phyloP scores from a whole-genome alignment of 495 filamentous ascomycete species.

The Hypoxylon lienhwacheense region DNA sequence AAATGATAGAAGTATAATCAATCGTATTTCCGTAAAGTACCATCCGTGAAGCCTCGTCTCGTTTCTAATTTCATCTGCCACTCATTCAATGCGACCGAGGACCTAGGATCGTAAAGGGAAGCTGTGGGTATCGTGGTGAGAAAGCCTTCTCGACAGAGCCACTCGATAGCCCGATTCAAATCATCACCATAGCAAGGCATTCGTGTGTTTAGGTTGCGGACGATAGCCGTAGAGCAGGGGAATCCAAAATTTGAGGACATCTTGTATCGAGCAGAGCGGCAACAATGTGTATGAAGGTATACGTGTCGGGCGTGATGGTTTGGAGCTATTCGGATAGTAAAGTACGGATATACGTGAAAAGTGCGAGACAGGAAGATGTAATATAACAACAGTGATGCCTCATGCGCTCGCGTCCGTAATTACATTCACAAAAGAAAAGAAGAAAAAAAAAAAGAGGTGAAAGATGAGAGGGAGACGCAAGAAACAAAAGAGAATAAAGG shows the following conservation, averaged over 20 bases:
- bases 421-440: too few relatives aligned
- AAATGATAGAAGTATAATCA: not conserved
- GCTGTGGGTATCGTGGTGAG: not conserved
- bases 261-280: not conserved
- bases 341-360: too few relatives aligned
- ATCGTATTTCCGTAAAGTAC: conserved; percentile 6
- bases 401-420: too few relatives aligned
- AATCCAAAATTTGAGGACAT: not conserved
- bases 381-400: too few relatives aligned
- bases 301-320: too few relatives aligned
- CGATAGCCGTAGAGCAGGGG: not conserved
- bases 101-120: not conserved
- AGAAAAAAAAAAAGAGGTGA: not conserved
- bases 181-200: not conserved
- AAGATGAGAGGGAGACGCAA: too few relatives aligned
- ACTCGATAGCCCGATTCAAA: conserved; percentile 2
- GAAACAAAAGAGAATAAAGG: not conserved
- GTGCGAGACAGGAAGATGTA: too few relatives aligned
- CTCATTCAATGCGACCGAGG: not conserved
- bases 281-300: not conserved
- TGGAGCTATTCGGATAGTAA: too few relatives aligned
- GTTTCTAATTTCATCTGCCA: not conserved
- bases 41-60: conserved; percentile 1
- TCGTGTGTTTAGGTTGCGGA: not conserved
- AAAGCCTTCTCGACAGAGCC: conserved; percentile 9